These are phyloP conservation scores for Phyllosticta paracitricarpa DNA, from an alignment of 2,329 filamentous ascomycete genomes.

Conservation along the genomic window DNA sequence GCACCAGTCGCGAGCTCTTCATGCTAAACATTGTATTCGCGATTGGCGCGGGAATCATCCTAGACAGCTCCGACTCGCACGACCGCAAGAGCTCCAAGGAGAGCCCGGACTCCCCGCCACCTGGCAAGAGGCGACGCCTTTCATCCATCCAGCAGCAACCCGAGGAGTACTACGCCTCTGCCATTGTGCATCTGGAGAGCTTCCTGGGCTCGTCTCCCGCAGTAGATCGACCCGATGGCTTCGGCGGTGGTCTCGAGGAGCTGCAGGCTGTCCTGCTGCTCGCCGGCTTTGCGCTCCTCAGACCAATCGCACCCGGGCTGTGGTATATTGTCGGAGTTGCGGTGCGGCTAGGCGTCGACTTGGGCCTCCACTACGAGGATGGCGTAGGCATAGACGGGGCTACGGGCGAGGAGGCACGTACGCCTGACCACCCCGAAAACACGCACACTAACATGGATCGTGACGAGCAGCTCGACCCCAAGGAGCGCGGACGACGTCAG, in stretches of 20 bases:
- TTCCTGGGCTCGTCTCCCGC: conserved; percentile 61
- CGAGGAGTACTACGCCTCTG: conserved; percentile 92
- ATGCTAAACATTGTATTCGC: conserved; percentile 95
- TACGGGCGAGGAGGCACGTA: conserved; percentile 22
- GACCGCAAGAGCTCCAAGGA: conserved; percentile 12
- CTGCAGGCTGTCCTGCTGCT: conserved; percentile 86
- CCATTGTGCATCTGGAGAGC: conserved; percentile 81
- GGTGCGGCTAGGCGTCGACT: conserved; percentile 77
- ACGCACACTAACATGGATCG: conserved; percentile 27
- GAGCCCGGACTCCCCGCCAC: conserved; percentile 22
- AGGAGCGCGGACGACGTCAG: conserved; percentile 59
- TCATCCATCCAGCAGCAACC: conserved; percentile 59
- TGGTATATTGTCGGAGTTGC: conserved; percentile 98
- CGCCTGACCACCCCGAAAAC: conserved; percentile 17
- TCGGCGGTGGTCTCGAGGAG: conserved; percentile 84
- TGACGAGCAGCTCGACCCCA: conserved; percentile 32
- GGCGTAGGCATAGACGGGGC: conserved; percentile 54
- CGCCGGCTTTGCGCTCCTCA: conserved; percentile 80
- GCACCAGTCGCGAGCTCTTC: conserved; percentile 76
- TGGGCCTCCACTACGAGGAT: conserved; percentile 89
- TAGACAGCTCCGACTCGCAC: conserved; percentile 42
- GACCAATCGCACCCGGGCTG: conserved; percentile 83
- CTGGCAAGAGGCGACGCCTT: conserved; percentile 28
- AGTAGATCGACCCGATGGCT: conserved; percentile 48
- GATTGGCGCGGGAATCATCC: conserved; percentile 87